Conservation (phyloP, 1,139 yeast genomes). For the Hyphopichia pseudoburtonii region DNA sequence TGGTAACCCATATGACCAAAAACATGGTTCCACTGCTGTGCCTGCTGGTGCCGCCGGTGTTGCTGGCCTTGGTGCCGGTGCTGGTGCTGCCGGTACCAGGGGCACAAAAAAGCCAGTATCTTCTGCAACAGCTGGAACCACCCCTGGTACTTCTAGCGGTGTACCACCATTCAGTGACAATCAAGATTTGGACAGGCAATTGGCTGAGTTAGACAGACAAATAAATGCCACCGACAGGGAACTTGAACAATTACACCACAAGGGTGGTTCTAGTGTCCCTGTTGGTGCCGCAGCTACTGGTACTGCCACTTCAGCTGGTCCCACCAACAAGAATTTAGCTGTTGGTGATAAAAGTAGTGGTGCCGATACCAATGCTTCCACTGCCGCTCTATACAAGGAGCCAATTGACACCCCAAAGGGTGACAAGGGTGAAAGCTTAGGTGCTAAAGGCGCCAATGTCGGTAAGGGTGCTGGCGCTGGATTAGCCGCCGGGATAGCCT, state of each 20-base stretch:
- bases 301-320: conserved; percentile 5
- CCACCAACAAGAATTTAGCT: background rate
- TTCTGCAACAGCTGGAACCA: no score
- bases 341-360: background rate
- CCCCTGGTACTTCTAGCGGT: conserved; percentile 10
- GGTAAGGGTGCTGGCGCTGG: conserved; percentile 11
- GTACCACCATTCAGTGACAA: conserved; percentile 18
- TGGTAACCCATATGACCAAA: background rate
- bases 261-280: conserved; percentile 9
- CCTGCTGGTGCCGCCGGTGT: conserved; percentile 3
- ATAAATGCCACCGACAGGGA: conserved; percentile 26
- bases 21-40: background rate
- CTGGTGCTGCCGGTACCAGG: conserved; percentile 5
- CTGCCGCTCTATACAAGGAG: conserved; percentile 17
- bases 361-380: conserved; percentile 11
- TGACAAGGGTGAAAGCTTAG: conserved; percentile 1
- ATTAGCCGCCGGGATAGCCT: conserved; percentile 10
- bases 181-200: conserved; percentile 22
- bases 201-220: conserved; percentile 22
- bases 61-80: conserved; percentile 6
- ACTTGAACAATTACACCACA: conserved; percentile 19
- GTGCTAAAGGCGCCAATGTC: conserved; percentile 7
- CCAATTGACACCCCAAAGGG: conserved; percentile 12
- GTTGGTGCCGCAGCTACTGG: conserved; percentile 1
- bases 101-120: background rate